phyloP scores from a whole-genome alignment of 140 eudicot species.

The Eryngium alpinum region DNA sequence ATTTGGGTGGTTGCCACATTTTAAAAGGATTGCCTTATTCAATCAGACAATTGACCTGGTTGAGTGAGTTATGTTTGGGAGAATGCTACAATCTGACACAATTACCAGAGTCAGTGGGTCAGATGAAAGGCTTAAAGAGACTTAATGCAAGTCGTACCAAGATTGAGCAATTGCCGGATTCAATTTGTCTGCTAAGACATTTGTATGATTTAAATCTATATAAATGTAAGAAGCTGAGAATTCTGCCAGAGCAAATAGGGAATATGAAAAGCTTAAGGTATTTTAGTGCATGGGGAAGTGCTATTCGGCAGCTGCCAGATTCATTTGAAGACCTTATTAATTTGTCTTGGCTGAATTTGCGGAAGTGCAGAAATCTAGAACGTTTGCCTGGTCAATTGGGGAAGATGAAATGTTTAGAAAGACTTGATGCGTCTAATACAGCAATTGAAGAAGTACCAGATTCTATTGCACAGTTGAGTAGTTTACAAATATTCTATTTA shows the following conservation, averaged over 20 bases:
- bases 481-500: no score
- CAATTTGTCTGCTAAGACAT: not conserved
- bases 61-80: conserved; percentile 9
- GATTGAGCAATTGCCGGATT: not conserved
- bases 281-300: not conserved
- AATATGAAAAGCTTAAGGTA: not conserved
- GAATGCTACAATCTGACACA: not conserved
- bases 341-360: not conserved
- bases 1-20: not conserved
- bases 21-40: not conserved
- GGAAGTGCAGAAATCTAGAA: not conserved
- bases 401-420: not conserved
- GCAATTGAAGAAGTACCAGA: not conserved
- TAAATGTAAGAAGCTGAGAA: not conserved
- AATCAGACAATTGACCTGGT: conserved; percentile 1
- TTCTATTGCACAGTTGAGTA: not conserved
- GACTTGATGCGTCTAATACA: not conserved
- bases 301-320: not conserved
- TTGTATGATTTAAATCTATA: no score
- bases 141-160: not conserved
- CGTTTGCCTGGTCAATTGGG: not conserved
- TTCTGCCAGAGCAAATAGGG: not conserved
- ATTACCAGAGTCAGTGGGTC: not conserved
- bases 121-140: not conserved
- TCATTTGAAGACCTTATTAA: not conserved